A percentile compares a stretch with the other conserved stretches of the same genome.
Conservation (phyloP, 495 filamentous ascomycete species). For the Talaromyces stipitatus region DNA sequence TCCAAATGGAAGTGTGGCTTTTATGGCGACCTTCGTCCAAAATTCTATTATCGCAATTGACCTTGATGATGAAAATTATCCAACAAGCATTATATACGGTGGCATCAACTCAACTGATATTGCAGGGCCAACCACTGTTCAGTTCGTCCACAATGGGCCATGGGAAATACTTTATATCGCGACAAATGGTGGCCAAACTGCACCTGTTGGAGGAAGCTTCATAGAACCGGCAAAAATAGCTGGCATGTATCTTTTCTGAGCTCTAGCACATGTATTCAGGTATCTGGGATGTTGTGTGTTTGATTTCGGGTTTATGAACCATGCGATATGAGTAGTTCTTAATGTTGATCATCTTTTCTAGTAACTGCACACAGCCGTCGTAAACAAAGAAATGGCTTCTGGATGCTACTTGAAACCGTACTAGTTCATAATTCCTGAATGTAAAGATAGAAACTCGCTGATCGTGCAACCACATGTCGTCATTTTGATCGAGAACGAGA, state of each 20-base stretch:
- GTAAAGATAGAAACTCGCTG: background rate
- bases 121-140: slow-evolving; percentile 18
- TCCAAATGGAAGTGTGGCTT: slow-evolving; percentile 26
- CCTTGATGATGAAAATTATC: slow-evolving; percentile 13
- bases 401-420: background rate
- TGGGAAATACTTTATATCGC: slow-evolving; percentile 18
- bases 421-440: background rate
- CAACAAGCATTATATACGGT: slow-evolving; percentile 19
- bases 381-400: background rate
- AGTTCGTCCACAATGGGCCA: slow-evolving; percentile 15
- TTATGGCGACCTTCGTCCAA: slow-evolving; percentile 23
- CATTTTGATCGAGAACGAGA: background rate
- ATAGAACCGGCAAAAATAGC: slow-evolving; percentile 24
- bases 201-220: slow-evolving; percentile 20
- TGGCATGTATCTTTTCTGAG: slow-evolving; percentile 1
- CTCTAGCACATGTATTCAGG: background rate
- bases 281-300: background rate
- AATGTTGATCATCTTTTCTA: background rate
- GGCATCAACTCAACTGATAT: slow-evolving; percentile 20
- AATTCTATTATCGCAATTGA: slow-evolving; percentile 20
- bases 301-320: background rate
- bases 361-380: background rate
- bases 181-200: slow-evolving; percentile 21
- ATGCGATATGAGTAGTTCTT: background rate
- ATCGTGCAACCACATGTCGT: background rate